phyloP scores from a whole-genome alignment of 75 land plant species.

The Pseudotsuga menziesii region DNA sequence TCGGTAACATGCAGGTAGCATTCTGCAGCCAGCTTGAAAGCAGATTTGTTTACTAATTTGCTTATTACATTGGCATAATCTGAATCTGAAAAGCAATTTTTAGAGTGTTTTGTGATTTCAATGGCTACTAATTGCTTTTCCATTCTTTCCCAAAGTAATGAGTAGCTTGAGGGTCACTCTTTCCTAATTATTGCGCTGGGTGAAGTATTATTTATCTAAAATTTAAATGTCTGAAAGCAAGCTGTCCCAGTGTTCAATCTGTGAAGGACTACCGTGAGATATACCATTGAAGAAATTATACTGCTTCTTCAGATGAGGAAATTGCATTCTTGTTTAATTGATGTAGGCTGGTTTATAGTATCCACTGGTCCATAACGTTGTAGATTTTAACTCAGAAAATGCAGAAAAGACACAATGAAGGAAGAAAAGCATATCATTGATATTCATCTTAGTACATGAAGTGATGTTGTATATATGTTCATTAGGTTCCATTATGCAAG shows the following conservation, averaged over 20 bases:
- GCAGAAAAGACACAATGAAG: no score
- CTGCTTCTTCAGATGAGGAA: background rate
- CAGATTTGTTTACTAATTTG: no score
- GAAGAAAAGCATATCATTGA: no score
- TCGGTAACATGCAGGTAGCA: slow-evolving; percentile 85
- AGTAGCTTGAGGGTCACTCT: background rate
- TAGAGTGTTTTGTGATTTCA: background rate
- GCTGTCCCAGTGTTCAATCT: background rate
- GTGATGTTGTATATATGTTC: no score
- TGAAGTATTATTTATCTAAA: background rate
- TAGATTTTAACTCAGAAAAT: no score
- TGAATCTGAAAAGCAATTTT: no score
- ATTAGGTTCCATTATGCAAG: no score
- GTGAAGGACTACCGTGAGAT: background rate
- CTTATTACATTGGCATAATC: background rate
- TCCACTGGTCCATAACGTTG: no score
- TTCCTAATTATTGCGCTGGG: background rate
- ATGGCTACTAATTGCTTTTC: background rate
- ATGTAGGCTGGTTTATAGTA: background rate
- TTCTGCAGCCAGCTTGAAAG: background rate
- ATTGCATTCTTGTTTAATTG: background rate
- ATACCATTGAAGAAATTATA: background rate
- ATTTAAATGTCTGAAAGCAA: background rate
- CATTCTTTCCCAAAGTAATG: background rate
- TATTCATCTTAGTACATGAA: no score